Evolutionary conservation across 2,329 filamentous ascomycete species (phyloP), one percentile per base, ranked within the genome.

Genomic region (Akanthomyces muscarius): DNA sequence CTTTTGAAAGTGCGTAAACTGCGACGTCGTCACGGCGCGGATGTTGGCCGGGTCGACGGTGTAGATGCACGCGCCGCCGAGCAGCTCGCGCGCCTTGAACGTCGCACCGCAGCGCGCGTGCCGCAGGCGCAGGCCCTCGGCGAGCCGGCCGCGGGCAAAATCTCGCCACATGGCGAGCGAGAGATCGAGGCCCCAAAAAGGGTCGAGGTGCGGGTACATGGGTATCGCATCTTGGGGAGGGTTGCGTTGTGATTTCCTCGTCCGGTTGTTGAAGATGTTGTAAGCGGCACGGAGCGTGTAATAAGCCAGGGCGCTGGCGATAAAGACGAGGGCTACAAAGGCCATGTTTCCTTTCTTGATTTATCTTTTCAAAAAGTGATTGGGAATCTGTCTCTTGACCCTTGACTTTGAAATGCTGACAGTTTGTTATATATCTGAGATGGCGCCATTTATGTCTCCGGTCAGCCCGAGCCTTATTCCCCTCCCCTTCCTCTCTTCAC

Each of bases 41-140:
- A 63, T 59, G 30, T 63, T 63, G 5, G 38, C 54, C 6, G 61
- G 61, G 28, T 58, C 61, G n/a, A 63, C 33, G 48, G 61, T 63
- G 55, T 59, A 63, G 47, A 63, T 48, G 61, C 61, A 58, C 38
- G 47, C 47, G 61, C 10, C 47, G 28, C 61, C 55, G n/a, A 55
- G 16, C 21, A 63, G 47, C 28, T 53, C 55, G 16, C 55, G 54
- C 21, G 61, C 45, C n/a, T 38, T 18, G 11, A 63, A 63, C 1
- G 61, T 59, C 30, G 48, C 18, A 23, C 61, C 54, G 54, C 14
- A 42, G 28, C 38, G 53, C 3, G 41, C 30, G 41, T 63, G 61
- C 11, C 61, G 54, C 25, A 33, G 25, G 14, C 61, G 53, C 54
- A 59, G 52, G 8, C 54, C 54, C 54, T 63, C 54, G 30, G 54